Percentiles rank a stretch among this genome's conserved stretches.
These are phyloP conservation scores for Fragaria nilgerrensis DNA, from an alignment of 306 rosid species.

Conservation along the genomic window DNA sequence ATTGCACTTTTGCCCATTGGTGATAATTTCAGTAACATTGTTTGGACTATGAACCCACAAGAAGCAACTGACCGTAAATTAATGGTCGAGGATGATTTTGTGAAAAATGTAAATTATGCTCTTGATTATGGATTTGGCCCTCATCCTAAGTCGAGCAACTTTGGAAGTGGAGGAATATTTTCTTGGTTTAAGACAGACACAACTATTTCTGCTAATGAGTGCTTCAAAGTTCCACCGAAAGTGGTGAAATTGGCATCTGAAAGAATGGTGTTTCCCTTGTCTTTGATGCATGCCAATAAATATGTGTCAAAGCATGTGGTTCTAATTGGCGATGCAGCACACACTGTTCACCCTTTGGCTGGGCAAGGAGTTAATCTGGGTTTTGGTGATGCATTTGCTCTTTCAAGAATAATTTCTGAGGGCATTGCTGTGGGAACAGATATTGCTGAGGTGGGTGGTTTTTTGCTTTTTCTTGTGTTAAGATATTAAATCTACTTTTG, in stretches of 20 bases:
- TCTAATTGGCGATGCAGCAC: constrained; percentile 92
- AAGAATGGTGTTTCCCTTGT: constrained; percentile 79
- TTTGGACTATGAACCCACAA: constrained; percentile 90
- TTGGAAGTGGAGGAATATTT: constrained; percentile 47
- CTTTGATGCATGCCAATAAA: constrained; percentile 70
- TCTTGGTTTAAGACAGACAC: constrained; percentile 62
- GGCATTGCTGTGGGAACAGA: constrained; percentile 77
- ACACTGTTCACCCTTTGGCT: constrained; percentile 92
- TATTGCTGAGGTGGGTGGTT: constrained; percentile 67
- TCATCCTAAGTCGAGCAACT: constrained; percentile 54
- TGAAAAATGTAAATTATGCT: constrained; percentile 65
- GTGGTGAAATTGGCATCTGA: constrained; percentile 64
- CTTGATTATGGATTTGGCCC: constrained; percentile 75
- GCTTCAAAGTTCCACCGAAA: constrained; percentile 79
- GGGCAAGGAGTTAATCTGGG: constrained; percentile 98
- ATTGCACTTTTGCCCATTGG: constrained; percentile 89
- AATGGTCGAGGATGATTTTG: constrained; percentile 53
- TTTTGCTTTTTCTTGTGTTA: constrained; percentile 8
- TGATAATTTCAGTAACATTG: constrained; percentile 81
- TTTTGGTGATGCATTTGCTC: constrained; percentile 78
- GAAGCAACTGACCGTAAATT: constrained; percentile 60
- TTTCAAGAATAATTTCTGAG: constrained; percentile 72
- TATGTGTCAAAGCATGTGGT: constrained; percentile 70
- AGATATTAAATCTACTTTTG: not conserved
- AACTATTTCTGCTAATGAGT: constrained; percentile 47